Base-by-base conservation (phyloP, 2,329 filamentous ascomycete genomes). In the Ophiostoma piceae region DNA sequence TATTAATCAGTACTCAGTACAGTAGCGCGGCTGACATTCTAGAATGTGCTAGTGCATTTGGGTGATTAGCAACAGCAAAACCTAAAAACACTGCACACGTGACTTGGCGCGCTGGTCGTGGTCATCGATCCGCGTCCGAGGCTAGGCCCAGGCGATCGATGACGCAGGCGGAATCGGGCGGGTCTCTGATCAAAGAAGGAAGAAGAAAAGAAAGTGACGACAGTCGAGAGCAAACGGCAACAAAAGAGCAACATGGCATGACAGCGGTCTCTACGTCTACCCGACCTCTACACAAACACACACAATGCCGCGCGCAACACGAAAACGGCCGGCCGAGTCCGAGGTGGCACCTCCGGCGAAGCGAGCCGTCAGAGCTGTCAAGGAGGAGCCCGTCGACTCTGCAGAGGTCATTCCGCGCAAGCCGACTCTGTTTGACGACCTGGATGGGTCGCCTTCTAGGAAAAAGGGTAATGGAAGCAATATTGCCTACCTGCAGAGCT, bases 341-440 rank as follows among this genome's bases (percentile, higher is more conserved):
- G 32, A 29, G 32, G 16, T 67, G 12, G 32, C 39, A 19, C 19
- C 54, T 54, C 5, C n/a, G 39, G 8, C 70, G 6, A 39, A 65
- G 19, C 37, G 65, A 19, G 12, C 22, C 22, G 22, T 3, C 19
- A 12, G 32, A 39, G 62, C 68, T n/a, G 32, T 57, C 14, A 19
- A 35, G n/a, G 76, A 77, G 69, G 71, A 74, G 69, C 62, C 72
- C 65, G 71, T 47, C 16, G 12, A 37, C 26, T 2, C 26, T 29
- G 26, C 26, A 5, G 5, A 43, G 11, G 74, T 76, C 3, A 77
- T 78, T 1, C 77, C 80, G 19, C 82, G 85, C 68, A 89, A 86
- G 75, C 75, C 82, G 11, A 88, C 86, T 0, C 77, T 89, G 2
- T 89, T 87, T 74, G 87, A 89, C 71, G 86, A 86, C 68, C 79